Conservation (phyloP, 306 rosid species). For the Cucumis cinereus region DNA sequence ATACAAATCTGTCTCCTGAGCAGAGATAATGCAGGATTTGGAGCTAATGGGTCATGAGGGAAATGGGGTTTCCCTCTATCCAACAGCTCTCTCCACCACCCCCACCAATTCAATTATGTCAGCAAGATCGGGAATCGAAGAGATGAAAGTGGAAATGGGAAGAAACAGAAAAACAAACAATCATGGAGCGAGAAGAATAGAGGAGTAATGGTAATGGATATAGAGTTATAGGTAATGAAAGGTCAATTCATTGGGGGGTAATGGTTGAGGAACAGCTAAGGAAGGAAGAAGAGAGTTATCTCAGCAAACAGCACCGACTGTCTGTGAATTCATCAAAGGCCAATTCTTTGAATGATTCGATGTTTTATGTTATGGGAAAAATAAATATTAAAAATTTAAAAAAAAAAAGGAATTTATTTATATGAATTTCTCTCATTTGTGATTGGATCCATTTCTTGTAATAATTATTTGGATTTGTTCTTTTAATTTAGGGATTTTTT, state of each 20-base stretch:
- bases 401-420: not conserved
- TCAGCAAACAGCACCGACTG: not conserved
- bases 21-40: not conserved
- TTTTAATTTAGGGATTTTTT: too few species aligned
- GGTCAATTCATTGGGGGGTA: not conserved
- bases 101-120: not conserved
- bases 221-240: not conserved
- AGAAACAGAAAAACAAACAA: not conserved
- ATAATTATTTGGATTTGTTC: not conserved
- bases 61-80: not conserved
- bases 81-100: not conserved
- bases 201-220: not conserved
- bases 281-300: not conserved
- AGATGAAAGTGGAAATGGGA: not conserved
- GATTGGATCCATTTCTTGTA: not conserved
- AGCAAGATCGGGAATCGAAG: not conserved
- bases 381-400: not conserved
- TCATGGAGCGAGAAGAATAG: not conserved
- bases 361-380: not conserved
- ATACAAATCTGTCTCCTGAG: not conserved
- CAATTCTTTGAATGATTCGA: not conserved
- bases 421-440: not conserved
- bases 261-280: conserved; percentile 4
- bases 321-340: not conserved
- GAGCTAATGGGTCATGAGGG: conserved; percentile 1